A percentile compares a stretch with the other conserved stretches of the same genome.
Evolutionary conservation across 2,329 filamentous ascomycete species (phyloP).

Genomic region (Pyrenochaeta sp.): DNA sequence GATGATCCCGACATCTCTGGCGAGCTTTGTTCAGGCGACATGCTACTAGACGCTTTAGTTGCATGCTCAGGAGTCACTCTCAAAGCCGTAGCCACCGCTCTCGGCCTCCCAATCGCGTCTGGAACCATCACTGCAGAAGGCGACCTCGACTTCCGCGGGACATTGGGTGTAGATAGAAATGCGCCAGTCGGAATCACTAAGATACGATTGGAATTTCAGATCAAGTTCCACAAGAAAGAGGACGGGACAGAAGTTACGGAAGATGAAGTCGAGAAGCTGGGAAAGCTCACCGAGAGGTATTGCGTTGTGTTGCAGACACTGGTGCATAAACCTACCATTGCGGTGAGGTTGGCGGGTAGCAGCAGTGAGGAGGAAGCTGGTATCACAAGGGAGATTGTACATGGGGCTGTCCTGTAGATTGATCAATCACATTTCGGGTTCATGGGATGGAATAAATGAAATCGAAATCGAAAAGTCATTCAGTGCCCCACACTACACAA

Average conservation of each 20-base stretch:
- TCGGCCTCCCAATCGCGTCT: constrained; percentile 53
- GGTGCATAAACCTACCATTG: constrained; percentile 40
- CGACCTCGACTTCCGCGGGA: constrained; percentile 59
- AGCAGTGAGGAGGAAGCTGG: constrained; percentile 28
- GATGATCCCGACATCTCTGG: constrained; percentile 52
- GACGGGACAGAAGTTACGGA: constrained; percentile 48
- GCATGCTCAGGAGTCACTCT: constrained; percentile 61
- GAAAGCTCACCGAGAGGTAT: constrained; percentile 59
- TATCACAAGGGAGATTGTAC: constrained; percentile 22
- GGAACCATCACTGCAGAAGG: constrained; percentile 56
- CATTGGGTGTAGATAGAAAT: constrained; percentile 56
- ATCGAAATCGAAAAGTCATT: too few relatives aligned
- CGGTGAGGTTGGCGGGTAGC: constrained; percentile 32
- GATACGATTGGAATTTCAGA: constrained; percentile 55
- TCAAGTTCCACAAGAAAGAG: constrained; percentile 47
- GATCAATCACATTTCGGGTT: too few relatives aligned
- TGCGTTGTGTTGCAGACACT: constrained; percentile 52
- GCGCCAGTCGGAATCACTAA: constrained; percentile 58
- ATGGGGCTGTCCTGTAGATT: constrained; percentile 14
- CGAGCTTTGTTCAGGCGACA: constrained; percentile 59
- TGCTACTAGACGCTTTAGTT: constrained; percentile 59
- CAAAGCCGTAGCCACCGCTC: constrained; percentile 58
- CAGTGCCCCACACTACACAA: too few relatives aligned
- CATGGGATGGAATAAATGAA: too few relatives aligned
- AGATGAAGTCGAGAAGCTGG: constrained; percentile 54